These are phyloP conservation scores for Populus pruinosa DNA, from an alignment of 345 rosid species.

Conservation along the genomic window DNA sequence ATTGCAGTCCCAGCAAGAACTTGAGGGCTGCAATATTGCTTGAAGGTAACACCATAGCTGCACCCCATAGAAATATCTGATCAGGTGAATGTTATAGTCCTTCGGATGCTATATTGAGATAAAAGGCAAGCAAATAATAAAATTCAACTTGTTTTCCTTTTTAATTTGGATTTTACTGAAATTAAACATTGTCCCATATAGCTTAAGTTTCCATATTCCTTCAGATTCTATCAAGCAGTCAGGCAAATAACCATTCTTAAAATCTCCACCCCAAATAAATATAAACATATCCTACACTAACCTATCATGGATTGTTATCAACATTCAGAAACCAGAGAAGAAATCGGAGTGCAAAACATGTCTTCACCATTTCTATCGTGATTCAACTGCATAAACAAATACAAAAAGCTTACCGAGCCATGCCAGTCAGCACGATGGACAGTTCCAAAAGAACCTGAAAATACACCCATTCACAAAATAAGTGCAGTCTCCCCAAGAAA, in stretches of 20 bases:
- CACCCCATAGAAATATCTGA: background rate
- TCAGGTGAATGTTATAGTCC: background rate
- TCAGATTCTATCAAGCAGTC: background rate
- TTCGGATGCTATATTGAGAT: background rate
- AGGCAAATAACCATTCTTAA: background rate
- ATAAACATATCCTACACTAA: background rate
- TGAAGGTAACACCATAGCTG: background rate
- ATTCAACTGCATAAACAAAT: background rate
- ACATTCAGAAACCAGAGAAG: background rate
- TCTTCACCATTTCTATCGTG: background rate
- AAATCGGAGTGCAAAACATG: background rate
- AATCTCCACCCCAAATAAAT: background rate
- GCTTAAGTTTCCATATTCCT: background rate
- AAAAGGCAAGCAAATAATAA: background rate
- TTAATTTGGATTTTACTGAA: background rate
- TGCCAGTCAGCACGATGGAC: slow-evolving; percentile 99
- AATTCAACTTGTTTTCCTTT: background rate
- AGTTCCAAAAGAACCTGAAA: slow-evolving; percentile 98
- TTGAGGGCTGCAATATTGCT: background rate
- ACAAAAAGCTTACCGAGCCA: slow-evolving; percentile 80
- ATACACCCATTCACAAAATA: slow-evolving; percentile 24
- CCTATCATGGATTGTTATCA: background rate
- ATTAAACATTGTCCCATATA: background rate
- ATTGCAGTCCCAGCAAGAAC: background rate
- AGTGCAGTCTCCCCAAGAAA: slow-evolving; percentile 11